Base-by-base conservation (phyloP, 371 early-diverging fungal genomes). In the Mucor ambiguus region DNA sequence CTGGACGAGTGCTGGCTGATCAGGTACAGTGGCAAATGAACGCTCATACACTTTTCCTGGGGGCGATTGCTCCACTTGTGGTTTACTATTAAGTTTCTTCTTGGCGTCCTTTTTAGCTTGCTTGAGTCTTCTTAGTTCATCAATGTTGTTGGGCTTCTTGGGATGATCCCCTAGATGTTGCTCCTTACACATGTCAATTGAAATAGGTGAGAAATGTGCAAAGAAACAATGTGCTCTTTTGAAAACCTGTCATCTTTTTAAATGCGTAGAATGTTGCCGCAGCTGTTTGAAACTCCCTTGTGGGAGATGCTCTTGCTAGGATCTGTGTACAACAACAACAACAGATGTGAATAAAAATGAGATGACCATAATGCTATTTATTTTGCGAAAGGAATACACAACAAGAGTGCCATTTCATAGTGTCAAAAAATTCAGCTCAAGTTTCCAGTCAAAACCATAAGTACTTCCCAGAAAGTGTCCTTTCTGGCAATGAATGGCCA, bases 41-140 rank as follows among this genome's bases (percentile, higher is more conserved):
- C 80, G 80, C 12, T 52, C 30, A 12, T 71, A 48, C 14, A 74
- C 72, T 33, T 64, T 60, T 2, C 63, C 67, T 28, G 64, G 46
- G 5, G 54, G 35, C 12, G 22, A 46, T 18, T 43, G 44, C 20
- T 52, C 22, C 11, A 48, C 32, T 6, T 60, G 63, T 14, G 46
- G 52, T 32, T 63, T 59, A 1, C 24, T 22, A 58, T 61, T 71
- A 7, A 37, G 49, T 8, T 33, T 28, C 48, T 64, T 67, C 26
- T 71, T 66, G 1, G 59, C 64, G 18, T 67, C 72, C 28, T 71
- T 71, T 37, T 71, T 71, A 8, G 58, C 61, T 38, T 33, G 29
- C 33, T 71, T 71, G 2, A 71, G 28, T 14, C 72, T 30, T 35
- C 24, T 60, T 3, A 71, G 30, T 18, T 71, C 72, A 43, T 71